Percentiles rank a stretch among this genome's conserved stretches.
phyloP scores from a whole-genome alignment of 148 eudicot species.

The Persicaria maculosa region DNA sequence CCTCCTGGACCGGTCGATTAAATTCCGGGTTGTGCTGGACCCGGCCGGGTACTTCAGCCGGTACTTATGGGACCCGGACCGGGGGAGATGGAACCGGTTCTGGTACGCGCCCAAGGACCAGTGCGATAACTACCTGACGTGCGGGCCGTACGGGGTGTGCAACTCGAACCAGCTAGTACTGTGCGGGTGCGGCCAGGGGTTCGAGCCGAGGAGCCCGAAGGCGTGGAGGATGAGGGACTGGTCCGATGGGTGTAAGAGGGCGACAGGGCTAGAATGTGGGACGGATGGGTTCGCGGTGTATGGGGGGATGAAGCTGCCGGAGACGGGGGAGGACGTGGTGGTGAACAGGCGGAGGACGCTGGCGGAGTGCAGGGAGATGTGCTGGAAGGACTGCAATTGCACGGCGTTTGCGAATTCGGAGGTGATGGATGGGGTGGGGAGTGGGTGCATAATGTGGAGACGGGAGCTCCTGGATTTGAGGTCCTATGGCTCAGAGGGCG shows the following conservation, averaged over 20 bases:
- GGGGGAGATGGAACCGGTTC: conserved; percentile 32
- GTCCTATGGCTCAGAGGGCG: conserved; percentile 34
- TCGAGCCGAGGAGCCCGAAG: conserved; percentile 27
- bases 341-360: conserved; percentile 27
- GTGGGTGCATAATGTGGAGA: conserved; percentile 45
- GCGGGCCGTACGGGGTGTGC: conserved; percentile 51
- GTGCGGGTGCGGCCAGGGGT: conserved; percentile 54
- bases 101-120: conserved; percentile 65
- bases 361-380: conserved; percentile 36
- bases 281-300: conserved; percentile 43
- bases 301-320: conserved; percentile 53
- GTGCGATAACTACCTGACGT: conserved; percentile 46
- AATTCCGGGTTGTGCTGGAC: conserved; percentile 24
- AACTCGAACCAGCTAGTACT: conserved; percentile 28
- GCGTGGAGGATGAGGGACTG: conserved; percentile 58
- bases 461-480: conserved; percentile 38
- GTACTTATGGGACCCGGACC: conserved; percentile 33
- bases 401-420: conserved; percentile 37
- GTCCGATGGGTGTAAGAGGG: conserved; percentile 44
- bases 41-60: conserved; percentile 13
- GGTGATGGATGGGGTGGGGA: conserved; percentile 18
- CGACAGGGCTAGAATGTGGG: conserved; percentile 24
- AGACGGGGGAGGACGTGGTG: conserved; percentile 28
- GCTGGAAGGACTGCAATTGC: conserved; percentile 52
- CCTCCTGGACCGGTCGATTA: conserved; percentile 13